Percentiles rank a stretch among this genome's conserved stretches.
phyloP scores from a whole-genome alignment of 257 asterid species.

The Solanum ahanhuiri region DNA sequence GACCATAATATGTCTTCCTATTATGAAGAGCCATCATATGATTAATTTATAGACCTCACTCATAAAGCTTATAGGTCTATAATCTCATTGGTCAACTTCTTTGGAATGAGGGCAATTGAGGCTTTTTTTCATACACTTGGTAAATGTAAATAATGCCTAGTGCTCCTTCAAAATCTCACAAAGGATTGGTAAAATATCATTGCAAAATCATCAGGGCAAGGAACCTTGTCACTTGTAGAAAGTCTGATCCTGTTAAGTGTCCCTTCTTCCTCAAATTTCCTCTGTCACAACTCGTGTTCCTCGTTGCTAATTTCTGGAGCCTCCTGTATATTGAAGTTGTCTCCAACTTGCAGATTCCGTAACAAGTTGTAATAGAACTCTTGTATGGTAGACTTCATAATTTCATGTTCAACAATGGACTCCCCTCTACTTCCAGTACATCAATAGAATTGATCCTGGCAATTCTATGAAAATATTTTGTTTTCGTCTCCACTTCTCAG shows the following conservation, averaged over 20 bases:
- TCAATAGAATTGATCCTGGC: no score
- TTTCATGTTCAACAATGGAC: neutral
- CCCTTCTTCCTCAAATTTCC: neutral
- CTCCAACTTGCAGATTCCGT: neutral
- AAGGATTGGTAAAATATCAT: no score
- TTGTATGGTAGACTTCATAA: neutral
- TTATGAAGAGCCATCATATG: neutral
- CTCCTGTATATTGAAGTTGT: neutral
- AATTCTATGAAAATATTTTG: neutral
- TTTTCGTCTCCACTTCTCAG: neutral
- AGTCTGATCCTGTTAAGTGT: neutral
- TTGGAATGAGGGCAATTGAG: no score
- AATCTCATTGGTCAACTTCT: neutral
- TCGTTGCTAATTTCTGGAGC: neutral
- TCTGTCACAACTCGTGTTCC: neutral
- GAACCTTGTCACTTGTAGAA: no score
- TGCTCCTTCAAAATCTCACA: neutral
- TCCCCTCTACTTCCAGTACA: neutral
- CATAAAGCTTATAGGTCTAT: neutral
- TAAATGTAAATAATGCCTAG: neutral
- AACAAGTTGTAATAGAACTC: neutral
- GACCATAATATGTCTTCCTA: neutral
- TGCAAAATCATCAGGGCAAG: neutral
- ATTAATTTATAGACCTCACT: no score
- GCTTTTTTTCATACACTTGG: no score